Evolutionary conservation across 371 early-diverging fungal genomes (phyloP).

Genomic region (Lichtheimia corymbifera): DNA sequence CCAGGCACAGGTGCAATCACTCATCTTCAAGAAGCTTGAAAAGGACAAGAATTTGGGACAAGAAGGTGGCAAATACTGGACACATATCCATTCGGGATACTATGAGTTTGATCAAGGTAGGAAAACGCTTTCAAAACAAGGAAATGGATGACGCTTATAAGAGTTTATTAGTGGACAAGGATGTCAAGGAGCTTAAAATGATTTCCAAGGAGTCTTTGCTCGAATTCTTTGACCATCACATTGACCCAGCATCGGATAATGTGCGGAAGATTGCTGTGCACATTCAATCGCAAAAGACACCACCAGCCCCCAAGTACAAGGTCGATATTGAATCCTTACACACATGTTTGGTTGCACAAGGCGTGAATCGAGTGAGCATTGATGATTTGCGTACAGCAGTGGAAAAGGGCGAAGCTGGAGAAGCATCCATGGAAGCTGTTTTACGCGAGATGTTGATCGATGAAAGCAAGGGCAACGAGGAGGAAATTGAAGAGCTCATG

Average conservation of each 20-base stretch:
- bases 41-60: slow-evolving; percentile 85
- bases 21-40: slow-evolving; percentile 74
- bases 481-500: slow-evolving; percentile 41
- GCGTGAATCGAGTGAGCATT: slow-evolving; percentile 28
- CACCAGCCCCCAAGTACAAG: slow-evolving; percentile 35
- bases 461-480: slow-evolving; percentile 49
- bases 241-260: slow-evolving; percentile 56
- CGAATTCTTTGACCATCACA: slow-evolving; percentile 59
- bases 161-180: slow-evolving; percentile 40
- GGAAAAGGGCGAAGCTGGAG: slow-evolving; percentile 46
- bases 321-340: slow-evolving; percentile 50
- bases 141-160: neutral
- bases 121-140: neutral
- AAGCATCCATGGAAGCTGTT: slow-evolving; percentile 38
- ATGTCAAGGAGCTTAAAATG: slow-evolving; percentile 57
- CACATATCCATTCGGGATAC: slow-evolving; percentile 74
- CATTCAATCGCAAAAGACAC: slow-evolving; percentile 61
- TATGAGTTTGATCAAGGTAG: slow-evolving; percentile 82
- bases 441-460: slow-evolving; percentile 43
- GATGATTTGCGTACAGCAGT: slow-evolving; percentile 49
- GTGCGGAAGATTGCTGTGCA: slow-evolving; percentile 72
- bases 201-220: slow-evolving; percentile 52
- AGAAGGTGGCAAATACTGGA: slow-evolving; percentile 80
- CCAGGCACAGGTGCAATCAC: slow-evolving; percentile 70
- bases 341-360: slow-evolving; percentile 31